Conservation (phyloP, 169 alveolate genomes). For the Amoebophrya sp. region DNA sequence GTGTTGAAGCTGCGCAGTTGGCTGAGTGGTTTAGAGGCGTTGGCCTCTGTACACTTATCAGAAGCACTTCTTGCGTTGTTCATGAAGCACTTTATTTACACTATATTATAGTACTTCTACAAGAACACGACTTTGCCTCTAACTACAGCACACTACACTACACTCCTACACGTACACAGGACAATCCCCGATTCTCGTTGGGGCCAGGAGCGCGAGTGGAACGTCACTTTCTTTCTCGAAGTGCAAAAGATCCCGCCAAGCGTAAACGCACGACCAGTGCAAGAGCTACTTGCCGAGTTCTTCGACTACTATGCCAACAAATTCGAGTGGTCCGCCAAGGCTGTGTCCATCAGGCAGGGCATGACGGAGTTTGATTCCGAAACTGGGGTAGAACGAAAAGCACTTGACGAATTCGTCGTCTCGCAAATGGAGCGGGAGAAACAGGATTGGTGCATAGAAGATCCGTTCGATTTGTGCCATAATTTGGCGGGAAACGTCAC, state of each 20-base stretch:
- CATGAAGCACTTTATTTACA: too few species aligned
- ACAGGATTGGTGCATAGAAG: not conserved
- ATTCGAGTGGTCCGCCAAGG: not conserved
- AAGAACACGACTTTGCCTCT: too few species aligned
- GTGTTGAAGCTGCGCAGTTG: too few species aligned
- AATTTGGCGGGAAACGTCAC: conserved; percentile 17
- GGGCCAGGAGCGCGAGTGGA: not conserved
- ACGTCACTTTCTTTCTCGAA: not conserved
- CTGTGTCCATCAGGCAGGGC: not conserved
- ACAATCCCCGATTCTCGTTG: not conserved
- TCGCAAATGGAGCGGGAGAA: not conserved
- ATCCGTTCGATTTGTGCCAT: not conserved
- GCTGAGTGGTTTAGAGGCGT: too few species aligned
- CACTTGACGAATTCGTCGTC: not conserved
- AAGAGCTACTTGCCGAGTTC: not conserved
- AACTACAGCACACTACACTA: too few species aligned
- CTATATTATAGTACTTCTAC: not conserved
- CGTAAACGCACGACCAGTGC: not conserved
- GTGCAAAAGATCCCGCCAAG: not conserved
- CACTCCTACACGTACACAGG: not conserved
- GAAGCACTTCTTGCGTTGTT: too few species aligned
- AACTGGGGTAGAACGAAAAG: not conserved
- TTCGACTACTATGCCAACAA: not conserved
- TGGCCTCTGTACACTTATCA: too few species aligned
- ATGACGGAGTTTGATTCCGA: not conserved